Base-by-base conservation (phyloP, 495 filamentous ascomycete species). In the Neurospora sp. region DNA sequence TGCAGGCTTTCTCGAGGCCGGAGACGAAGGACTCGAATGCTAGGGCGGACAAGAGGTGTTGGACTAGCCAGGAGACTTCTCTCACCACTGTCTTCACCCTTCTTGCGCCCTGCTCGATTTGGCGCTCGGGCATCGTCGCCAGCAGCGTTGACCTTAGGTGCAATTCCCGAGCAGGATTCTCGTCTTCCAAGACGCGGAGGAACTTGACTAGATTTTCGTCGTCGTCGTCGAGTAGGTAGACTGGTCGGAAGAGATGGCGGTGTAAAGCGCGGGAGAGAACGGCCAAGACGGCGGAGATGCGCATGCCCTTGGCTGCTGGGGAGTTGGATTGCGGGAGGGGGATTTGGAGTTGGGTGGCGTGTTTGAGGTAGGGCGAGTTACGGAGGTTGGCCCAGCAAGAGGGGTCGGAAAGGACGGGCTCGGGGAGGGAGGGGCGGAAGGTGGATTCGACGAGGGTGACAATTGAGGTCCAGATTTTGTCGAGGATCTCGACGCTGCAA, bases 341-440 rank as follows among this genome's bases (percentile, higher is more conserved):
- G 61, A 82, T 78, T 10, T 78, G 76, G 10, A 79, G 78, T 31
- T 79, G 77, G 0, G 78, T 81, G 4, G 80, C 79, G 73, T 80
- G 78, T 75, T 81, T 81, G 73, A 82, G 80, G 70, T 82, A 80
- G 0, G 77, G 79, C 4, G 79, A 81, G 72, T 72, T 79, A 70
- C 80, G 80, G 20, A 82, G 78, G 73, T 82, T 82, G 72, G 74
- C 77, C 80, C 80, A 82, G 77, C 80, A 82, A 2, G 79, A 81
- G 3, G 78, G 74, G 72, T 82, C 80, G 7, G 72, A 38, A 4
- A 82, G 78, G 70, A 78, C 78, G n/a, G 45, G 20, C 9, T 80
- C 76, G 70, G 80, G 78, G 59, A 82, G 79, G 74, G 81, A 78
- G 22, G 76, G 79, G 22, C 79, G 78, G 78, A 82, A 82, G 16